A percentile compares a stretch with the other conserved stretches of the same genome.
phyloP scores from a whole-genome alignment of 148 eudicot genomes.

The Nepenthes mirabilis region DNA sequence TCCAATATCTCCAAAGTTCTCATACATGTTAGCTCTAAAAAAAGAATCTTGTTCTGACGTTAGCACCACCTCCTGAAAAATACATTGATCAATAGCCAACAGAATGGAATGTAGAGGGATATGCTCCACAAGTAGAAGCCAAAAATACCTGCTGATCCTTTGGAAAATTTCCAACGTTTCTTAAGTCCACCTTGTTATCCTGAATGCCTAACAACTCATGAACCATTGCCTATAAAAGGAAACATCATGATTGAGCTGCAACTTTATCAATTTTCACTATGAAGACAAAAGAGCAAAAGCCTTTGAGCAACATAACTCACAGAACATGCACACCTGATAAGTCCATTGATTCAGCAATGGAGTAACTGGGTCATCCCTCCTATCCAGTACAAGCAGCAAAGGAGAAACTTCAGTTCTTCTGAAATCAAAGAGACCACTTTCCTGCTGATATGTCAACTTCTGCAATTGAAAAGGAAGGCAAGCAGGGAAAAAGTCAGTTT shows the following conservation, averaged over 20 bases:
- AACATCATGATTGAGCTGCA: constrained; percentile 11
- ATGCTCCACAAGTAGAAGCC: neutral
- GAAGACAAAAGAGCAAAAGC: neutral
- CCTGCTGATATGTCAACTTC: constrained; percentile 97
- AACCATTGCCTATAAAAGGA: constrained; percentile 72
- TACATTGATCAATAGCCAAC: neutral
- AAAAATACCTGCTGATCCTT: constrained; percentile 79
- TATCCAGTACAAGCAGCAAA: constrained; percentile 68
- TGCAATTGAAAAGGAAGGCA: constrained; percentile 15
- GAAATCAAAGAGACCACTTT: constrained; percentile 96
- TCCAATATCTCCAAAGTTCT: constrained; percentile 97
- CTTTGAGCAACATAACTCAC: neutral
- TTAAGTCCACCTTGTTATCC: constrained; percentile 89
- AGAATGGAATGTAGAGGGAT: neutral
- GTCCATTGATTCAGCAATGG: constrained; percentile 97
- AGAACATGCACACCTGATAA: constrained; percentile 55
- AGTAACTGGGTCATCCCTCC: constrained; percentile 96
- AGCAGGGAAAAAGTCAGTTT: too few relatives aligned
- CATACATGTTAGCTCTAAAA: constrained; percentile 88
- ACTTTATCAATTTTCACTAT: neutral
- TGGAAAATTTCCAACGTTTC: constrained; percentile 47
- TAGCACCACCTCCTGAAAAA: constrained; percentile 73
- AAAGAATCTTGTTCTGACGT: constrained; percentile 95
- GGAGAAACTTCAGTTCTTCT: constrained; percentile 80
- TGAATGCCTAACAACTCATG: constrained; percentile 89